Base-by-base conservation (phyloP, 306 rosid genomes). In the Sindora glabra region DNA sequence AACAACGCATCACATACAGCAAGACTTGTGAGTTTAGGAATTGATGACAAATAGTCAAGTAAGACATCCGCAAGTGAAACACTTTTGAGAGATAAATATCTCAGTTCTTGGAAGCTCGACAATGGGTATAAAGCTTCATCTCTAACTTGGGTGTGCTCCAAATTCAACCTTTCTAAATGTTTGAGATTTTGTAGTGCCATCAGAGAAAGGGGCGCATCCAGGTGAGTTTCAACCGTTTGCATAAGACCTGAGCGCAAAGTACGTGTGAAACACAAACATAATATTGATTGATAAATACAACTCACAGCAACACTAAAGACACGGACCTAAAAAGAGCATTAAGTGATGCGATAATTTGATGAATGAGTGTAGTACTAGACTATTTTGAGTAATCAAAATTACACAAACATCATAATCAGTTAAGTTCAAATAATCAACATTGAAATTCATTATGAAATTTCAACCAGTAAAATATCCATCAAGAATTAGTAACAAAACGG, bases 1-100 rank as follows among this genome's bases (percentile, higher is more conserved):
- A 92, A 67, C 41, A 91, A 79, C 50, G 90, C 92, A 49, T 88
- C 95, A 32, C 76, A 45, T 48, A 91, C 51, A 38, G 81, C 37
- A 34, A 89, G 84, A 69, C 72, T 79, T 73, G 60, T 77, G 64
- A 92, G 70, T 42, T 83, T 83, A 37, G 86, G 83, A 61, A 92
- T 72, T 53, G 80, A 75, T 54, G 98, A 88, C 67, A 78, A 55
- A 67, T 83, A 65, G 75, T 63, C 12, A 40, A 88, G 77, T 29
- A 90, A 59, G 22, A 68, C 41, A 64, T 92, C 96, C 3, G 96
- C 78, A 33, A 88, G 82, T 22, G 86, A 81, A 32, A 70, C 60
- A 49, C 81, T 78, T 78, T 69, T 65, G 52, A 92, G 82, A 21
- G 80, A 82, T 62, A 88, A 53, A 59, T 74, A 59, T 46, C 75